Conservation (phyloP, 805 yeast genomes). For the Starmerella floris region DNA sequence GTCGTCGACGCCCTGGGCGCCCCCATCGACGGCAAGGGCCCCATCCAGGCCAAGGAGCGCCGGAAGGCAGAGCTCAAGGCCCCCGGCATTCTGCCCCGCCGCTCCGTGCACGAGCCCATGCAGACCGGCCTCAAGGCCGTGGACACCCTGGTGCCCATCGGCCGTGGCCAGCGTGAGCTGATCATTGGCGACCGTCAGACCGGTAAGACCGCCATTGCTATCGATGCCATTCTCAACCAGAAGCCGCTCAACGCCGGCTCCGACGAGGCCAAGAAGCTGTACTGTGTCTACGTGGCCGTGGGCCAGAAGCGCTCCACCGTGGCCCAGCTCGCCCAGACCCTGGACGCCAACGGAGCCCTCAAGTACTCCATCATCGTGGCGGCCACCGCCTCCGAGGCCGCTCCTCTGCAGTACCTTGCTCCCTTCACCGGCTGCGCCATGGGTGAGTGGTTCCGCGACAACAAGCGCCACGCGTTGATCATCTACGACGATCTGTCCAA, state of each 20-base stretch:
- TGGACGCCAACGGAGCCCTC: constrained; percentile 95
- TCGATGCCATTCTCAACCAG: constrained; percentile 97
- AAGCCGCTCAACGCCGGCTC: constrained; percentile 94
- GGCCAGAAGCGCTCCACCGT: constrained; percentile 99
- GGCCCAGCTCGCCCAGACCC: constrained; percentile 97
- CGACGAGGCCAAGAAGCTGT: constrained; percentile 94
- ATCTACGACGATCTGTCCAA: constrained; percentile 96
- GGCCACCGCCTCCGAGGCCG: constrained; percentile 99
- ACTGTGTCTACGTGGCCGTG: constrained; percentile 99
- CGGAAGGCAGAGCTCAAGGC: constrained; percentile 98
- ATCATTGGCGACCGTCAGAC: constrained; percentile 99
- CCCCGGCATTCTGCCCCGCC: constrained; percentile 99
- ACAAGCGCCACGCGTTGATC: constrained; percentile 94
- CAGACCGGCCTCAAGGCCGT: constrained; percentile 99
- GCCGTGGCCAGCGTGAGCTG: constrained; percentile 99
- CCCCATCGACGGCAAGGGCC: constrained; percentile 99
- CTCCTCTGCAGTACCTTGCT: constrained; percentile 99
- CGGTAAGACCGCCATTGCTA: constrained; percentile 98
- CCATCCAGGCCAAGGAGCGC: constrained; percentile 69
- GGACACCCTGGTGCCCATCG: constrained; percentile 97
- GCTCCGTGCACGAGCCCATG: constrained; percentile 97
- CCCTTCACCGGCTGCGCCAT: constrained; percentile 99
- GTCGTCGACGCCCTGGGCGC: constrained; percentile 98
- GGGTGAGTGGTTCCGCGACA: constrained; percentile 99
- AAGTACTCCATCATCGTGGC: constrained; percentile 97